phyloP scores from a whole-genome alignment of 805 yeast genomes.

The Candida railenensis region DNA sequence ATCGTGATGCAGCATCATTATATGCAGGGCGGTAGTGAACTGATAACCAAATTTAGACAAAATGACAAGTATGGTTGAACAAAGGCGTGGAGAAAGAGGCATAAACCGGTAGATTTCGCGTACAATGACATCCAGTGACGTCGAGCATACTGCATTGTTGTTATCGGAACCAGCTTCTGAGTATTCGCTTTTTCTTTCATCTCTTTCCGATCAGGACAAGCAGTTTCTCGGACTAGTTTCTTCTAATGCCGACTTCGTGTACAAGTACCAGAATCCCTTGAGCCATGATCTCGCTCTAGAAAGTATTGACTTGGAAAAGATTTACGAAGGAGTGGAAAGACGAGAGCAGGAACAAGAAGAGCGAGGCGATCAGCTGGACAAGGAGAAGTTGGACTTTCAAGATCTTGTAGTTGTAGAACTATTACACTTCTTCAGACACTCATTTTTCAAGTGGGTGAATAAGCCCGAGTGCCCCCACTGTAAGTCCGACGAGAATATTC shows the following conservation, averaged over 20 bases:
- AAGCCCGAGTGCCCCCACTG: conserved; percentile 62
- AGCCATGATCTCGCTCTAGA: conserved; percentile 56
- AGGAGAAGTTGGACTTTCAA: conserved; percentile 10
- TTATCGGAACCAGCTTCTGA: conserved; percentile 1
- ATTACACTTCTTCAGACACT: conserved; percentile 57
- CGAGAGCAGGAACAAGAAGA: conserved; percentile 25
- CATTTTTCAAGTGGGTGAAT: conserved; percentile 83
- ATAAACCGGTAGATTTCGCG: no score
- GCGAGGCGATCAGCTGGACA: not conserved
- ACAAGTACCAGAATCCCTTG: conserved; percentile 14
- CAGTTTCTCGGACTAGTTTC: conserved; percentile 1
- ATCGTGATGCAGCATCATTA: not conserved
- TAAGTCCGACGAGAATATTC: conserved; percentile 40
- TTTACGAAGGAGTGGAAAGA: conserved; percentile 61
- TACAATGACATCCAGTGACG: conserved; percentile 8
- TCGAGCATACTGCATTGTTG: conserved; percentile 5
- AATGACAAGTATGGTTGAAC: no score
- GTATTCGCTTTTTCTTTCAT: not conserved
- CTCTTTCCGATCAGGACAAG: conserved; percentile 1
- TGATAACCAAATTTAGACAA: conserved; percentile 9
- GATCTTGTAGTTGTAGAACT: conserved; percentile 35
- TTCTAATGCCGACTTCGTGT: conserved; percentile 3
- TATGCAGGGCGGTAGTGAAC: conserved; percentile 1
- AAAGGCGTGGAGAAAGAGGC: no score
- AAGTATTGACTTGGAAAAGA: conserved; percentile 54